Evolutionary conservation across 2,329 filamentous ascomycete genomes (phyloP), one percentile per base, ranked within the genome.

Genomic region (Pseudogymnoascus sp.): DNA sequence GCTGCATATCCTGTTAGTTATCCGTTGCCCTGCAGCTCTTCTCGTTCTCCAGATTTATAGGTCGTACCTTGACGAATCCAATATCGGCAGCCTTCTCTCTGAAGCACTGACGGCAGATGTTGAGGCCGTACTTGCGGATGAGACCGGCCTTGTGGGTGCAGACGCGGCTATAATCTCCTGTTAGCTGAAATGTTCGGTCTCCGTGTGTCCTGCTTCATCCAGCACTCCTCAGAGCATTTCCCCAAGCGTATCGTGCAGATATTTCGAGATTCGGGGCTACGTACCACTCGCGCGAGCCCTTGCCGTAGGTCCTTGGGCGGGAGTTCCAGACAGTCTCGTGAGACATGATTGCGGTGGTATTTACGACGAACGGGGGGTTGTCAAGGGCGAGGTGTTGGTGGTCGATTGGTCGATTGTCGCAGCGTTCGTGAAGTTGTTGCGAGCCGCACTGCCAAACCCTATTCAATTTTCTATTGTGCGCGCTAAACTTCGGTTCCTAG

Each of bases 261-360:
- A 61, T 64, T 58, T 59, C 61, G 62, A 65, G 60, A 63, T 37
- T 60, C 26, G 59, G 59, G 59, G 64, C 61, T 63, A 66, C 90
- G 78, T 92, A 97, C 92, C 92, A 97, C 78, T 82, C 80, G 80
- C 92, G 90, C 80, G 90, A 83, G 82, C 93, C 93, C 88, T 97
- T 97, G 85, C 93, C 93, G 86, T 95, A 96, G 79, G 80, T 91
- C 81, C 92, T 90, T 77, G 94, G 94, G 80, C 94, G 92, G 77
- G 92, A 96, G 88, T 95, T 96, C 92, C 93, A 99, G 83, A 97
- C 92, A 77, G 89, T 92, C 85, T 97, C 93, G 92, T 90, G 88
- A 80, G 87, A 87, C 87, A 90, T 90, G 76, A 76, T 88, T 80
- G 80, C 65, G 61, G 52, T 66, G 61, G 65, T 68, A 55, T 55